phyloP scores from a whole-genome alignment of 306 rosid species.

The Acmispon strigosus region DNA sequence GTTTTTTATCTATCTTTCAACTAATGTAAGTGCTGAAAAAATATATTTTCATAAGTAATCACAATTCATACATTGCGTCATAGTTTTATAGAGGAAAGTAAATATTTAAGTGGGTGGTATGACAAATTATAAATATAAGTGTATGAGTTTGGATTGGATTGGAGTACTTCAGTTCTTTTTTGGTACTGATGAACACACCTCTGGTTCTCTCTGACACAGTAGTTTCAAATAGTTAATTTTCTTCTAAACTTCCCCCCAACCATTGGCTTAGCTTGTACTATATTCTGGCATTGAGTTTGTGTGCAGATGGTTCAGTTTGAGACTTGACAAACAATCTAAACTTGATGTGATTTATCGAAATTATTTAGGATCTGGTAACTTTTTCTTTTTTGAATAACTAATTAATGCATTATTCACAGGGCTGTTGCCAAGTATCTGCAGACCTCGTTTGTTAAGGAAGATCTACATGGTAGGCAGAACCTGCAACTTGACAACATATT shows the following conservation, averaged over 20 bases:
- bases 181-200: too few relatives aligned
- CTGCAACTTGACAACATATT: constrained; percentile 68
- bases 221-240: background rate
- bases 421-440: constrained; percentile 97
- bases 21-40: too few relatives aligned
- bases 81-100: too few relatives aligned
- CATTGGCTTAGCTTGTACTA: background rate
- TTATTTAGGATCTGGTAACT: background rate
- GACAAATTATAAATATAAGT: too few relatives aligned
- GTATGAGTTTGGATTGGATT: too few relatives aligned
- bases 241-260: background rate
- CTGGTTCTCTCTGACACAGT: background rate
- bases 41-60: too few relatives aligned
- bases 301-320: constrained; percentile 2
- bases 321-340: background rate
- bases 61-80: too few relatives aligned
- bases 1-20: too few relatives aligned
- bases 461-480: constrained; percentile 49
- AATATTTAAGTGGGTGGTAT: too few relatives aligned
- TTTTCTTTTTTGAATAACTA: constrained; percentile 12
- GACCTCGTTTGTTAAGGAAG: constrained; percentile 71
- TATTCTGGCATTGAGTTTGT: background rate
- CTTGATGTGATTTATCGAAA: background rate
- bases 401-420: constrained; percentile 30
- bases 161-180: too few relatives aligned